Evolutionary conservation across 192 early-diverging fungal species (phyloP).

Genomic region (Linnemannia hyalina): DNA sequence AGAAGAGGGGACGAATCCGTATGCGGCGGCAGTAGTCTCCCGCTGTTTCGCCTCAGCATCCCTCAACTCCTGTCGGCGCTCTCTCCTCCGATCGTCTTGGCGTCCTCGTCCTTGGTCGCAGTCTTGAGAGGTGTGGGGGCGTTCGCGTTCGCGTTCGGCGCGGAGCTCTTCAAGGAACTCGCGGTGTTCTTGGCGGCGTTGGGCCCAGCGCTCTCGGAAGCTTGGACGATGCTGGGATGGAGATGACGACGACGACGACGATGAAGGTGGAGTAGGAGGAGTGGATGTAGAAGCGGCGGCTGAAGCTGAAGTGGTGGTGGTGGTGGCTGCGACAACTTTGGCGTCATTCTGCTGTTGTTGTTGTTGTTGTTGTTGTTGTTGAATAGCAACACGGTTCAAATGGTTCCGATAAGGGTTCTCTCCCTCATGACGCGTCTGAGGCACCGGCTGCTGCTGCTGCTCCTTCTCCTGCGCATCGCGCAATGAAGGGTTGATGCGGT

Average conservation of each 20-base stretch:
- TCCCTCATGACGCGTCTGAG: not conserved
- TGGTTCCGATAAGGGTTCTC: not conserved
- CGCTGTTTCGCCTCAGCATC: constrained; percentile 25
- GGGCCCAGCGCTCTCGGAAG: constrained; percentile 20
- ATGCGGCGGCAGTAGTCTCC: constrained; percentile 24
- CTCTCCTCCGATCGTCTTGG: not conserved
- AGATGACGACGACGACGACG: no score
- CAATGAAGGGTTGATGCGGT: not conserved
- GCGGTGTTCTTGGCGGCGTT: constrained; percentile 10
- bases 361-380: constrained; percentile 1
- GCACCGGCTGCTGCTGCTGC: not conserved
- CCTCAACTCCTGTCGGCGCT: constrained; percentile 27
- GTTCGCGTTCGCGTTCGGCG: not conserved
- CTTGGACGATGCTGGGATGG: not conserved
- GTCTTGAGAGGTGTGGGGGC: not conserved
- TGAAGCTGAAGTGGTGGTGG: not conserved
- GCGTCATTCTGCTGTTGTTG: not conserved
- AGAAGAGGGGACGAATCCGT: constrained; percentile 6
- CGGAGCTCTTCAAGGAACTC: not conserved
- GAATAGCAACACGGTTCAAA: not conserved
- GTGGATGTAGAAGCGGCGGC: not conserved
- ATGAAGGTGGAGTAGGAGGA: not conserved
- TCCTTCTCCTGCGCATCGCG: not conserved
- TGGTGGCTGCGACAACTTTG: not conserved
- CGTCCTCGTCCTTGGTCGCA: not conserved